Evolutionary conservation across 371 early-diverging fungal species (phyloP), one percentile per base, ranked within the genome.

Genomic region (Rhizopus microsporus): DNA sequence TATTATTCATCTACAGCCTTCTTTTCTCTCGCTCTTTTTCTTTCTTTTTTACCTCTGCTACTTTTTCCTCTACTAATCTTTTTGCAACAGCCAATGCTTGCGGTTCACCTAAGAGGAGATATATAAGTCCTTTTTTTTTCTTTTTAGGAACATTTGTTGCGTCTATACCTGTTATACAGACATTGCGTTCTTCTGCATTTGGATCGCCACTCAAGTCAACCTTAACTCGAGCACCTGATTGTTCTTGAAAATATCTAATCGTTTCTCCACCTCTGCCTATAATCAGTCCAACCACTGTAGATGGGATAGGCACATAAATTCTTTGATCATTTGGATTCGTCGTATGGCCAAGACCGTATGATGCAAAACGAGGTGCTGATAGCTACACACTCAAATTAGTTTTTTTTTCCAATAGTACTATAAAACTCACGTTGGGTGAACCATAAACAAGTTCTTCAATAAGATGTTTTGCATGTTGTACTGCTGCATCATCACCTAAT

Each of bases 211-310:
- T 81, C 46, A 81, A 82, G 47, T 89, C 85, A 15, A 91, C 81
- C 59, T 89, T 85, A 61, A 95, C 93, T 51, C 85, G 78, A 13
- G 94, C 92, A 0, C 94, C 91, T 1, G 90, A 84, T 57, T 86
- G 84, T 58, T 88, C 89, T 73, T 95, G 91, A 54, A 96, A 74
- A 34, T 75, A 67, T 68, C 89, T 86, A 33, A 96, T 90, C 7
- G 93, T 96, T 68, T 95, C 96, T 42, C 96, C 94, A 23, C 92
- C 87, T 67, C 84, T 84, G 46, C 93, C 93, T 57, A 93, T 92
- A 29, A 94, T 81, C 9, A 92, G 69, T 8, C 93, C 93, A 32
- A 94, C 91, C 10, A 85, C 77, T 42, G 84, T 88, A 35, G 80
- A 76, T 5, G 93, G 91, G 3, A 91, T 82, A 46, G 81, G 75